Conservation (phyloP, 1,284 basidiomycete species). For the Volvariella surrecta region DNA sequence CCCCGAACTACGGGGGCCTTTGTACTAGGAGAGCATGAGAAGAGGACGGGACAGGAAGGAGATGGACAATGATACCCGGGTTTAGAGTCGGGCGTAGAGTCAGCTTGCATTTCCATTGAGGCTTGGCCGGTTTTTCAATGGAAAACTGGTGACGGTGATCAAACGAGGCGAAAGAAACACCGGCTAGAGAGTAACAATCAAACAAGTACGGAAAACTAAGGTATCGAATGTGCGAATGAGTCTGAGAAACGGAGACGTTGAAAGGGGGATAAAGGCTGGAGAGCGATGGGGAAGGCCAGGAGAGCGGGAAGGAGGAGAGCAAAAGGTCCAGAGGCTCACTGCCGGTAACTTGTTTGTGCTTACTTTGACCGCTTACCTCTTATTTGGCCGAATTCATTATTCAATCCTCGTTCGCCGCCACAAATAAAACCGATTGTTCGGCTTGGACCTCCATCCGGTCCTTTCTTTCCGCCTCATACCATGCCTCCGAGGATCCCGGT, state of each 20-base stretch:
- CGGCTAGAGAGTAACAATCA: neutral
- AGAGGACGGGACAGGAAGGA: slow-evolving; percentile 9
- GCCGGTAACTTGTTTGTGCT: slow-evolving; percentile 23
- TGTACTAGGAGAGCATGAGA: slow-evolving; percentile 16
- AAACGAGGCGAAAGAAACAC: slow-evolving; percentile 17
- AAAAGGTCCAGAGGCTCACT: neutral
- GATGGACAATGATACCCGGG: slow-evolving; percentile 16
- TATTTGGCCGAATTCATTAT: slow-evolving; percentile 17
- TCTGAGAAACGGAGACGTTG: slow-evolving; percentile 9
- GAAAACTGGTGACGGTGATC: slow-evolving; percentile 27
- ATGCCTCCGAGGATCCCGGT: neutral
- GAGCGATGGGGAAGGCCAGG: slow-evolving; percentile 8
- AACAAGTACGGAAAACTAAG: slow-evolving; percentile 13
- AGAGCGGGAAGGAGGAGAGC: slow-evolving; percentile 11
- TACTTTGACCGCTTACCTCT: slow-evolving; percentile 23
- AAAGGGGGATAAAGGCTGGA: slow-evolving; percentile 5
- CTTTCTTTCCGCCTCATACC: neutral
- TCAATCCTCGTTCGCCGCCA: slow-evolving; percentile 9
- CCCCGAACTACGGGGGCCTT: slow-evolving; percentile 58
- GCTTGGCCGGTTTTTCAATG: slow-evolving; percentile 23
- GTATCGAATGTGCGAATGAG: slow-evolving; percentile 9
- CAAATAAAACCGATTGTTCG: too few species aligned
- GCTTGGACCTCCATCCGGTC: slow-evolving; percentile 7
- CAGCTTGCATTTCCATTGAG: slow-evolving; percentile 27
- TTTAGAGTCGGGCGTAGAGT: slow-evolving; percentile 24